Evolutionary conservation across 352 stramenopile genomes (phyloP).

Genomic region (Pythium periplocum): DNA sequence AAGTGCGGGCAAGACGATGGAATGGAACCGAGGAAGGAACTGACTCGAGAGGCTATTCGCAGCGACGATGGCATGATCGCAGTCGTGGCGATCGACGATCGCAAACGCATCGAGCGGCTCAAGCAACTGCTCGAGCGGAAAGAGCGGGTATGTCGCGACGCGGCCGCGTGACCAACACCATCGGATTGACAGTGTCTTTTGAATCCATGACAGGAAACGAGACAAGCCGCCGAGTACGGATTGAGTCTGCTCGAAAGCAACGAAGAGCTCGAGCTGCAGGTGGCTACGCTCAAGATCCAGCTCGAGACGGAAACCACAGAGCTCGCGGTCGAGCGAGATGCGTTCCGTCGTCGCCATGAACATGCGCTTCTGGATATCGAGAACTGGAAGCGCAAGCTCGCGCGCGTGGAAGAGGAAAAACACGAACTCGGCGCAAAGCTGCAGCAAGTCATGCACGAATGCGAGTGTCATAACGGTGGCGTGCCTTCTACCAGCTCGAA

Average conservation of each 20-base stretch:
- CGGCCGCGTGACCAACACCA: too few relatives aligned
- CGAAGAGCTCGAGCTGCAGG: slow-evolving; percentile 67
- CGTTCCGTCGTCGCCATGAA: slow-evolving; percentile 54
- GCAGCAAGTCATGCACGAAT: slow-evolving; percentile 43
- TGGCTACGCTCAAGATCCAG: slow-evolving; percentile 66
- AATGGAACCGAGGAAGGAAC: not conserved
- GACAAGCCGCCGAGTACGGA: slow-evolving; percentile 74
- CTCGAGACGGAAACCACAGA: slow-evolving; percentile 60
- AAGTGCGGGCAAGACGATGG: not conserved
- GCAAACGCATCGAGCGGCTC: slow-evolving; percentile 35
- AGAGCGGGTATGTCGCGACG: slow-evolving; percentile 27
- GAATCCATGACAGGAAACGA: slow-evolving; percentile 40
- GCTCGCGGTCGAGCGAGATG: slow-evolving; percentile 51
- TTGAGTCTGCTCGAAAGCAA: slow-evolving; percentile 70
- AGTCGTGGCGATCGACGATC: slow-evolving; percentile 39
- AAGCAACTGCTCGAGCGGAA: slow-evolving; percentile 41
- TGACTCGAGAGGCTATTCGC: not conserved
- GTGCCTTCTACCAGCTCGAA: not conserved
- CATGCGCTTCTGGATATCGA: slow-evolving; percentile 57
- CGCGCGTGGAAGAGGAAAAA: slow-evolving; percentile 61
- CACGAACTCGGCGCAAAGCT: slow-evolving; percentile 44
- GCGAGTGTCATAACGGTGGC: slow-evolving; percentile 25
- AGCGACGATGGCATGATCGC: slow-evolving; percentile 62
- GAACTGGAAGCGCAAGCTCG: slow-evolving; percentile 64
- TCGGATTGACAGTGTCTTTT: too few relatives aligned